Base-by-base conservation (phyloP, 352 stramenopile genomes). In the Phytophthora hibernalis region DNA sequence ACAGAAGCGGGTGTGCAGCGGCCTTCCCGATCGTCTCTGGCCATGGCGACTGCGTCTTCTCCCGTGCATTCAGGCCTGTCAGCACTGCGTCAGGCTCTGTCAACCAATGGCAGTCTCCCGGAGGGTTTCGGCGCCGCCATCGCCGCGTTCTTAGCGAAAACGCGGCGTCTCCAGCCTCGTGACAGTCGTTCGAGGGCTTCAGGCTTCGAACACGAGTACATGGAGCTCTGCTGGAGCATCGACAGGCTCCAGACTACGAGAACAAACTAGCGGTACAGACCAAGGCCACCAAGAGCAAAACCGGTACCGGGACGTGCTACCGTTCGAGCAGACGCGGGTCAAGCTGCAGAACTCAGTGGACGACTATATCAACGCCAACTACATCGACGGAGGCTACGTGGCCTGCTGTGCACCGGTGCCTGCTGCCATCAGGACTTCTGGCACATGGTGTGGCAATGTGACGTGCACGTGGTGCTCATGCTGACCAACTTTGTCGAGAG, bases 401-500 rank as follows among this genome's bases (percentile, higher is more conserved):
- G 85, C 87, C 18, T 93, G 82, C 74, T 89, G 80, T 55, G 85
- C 87, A 9, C 87, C 85, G 9, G 72, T 93, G 5, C 85, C 82
- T 2, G 73, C 52, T 20, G 84, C 76, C 15, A 91, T 93, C 54
- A 28, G 3, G 85, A 94, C 75, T 96, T 96, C 64, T 96, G 85
- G 83, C 82, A 81, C 63, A 96, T 94, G 87, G 55, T 93, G 2
- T 94, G 84, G 85, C 69, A 92, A 35, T 79, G 69, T 44, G 72
- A 92, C 53, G 85, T 93, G 9, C 76, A 92, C 26, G 85, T 94
- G 21, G 75, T 96, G n/a, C 80, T 93, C 57, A 96, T 96, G 85
- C 85, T 96, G 33, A 96, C 87, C 8, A 93, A 94, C 65, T 96
- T 93, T 61, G 74, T 96, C 22, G 87, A 96, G 68, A 65, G 80